Percentiles rank a stretch among this genome's conserved stretches.
phyloP scores from a whole-genome alignment of 306 rosid species.

The Canavalia gladiata region DNA sequence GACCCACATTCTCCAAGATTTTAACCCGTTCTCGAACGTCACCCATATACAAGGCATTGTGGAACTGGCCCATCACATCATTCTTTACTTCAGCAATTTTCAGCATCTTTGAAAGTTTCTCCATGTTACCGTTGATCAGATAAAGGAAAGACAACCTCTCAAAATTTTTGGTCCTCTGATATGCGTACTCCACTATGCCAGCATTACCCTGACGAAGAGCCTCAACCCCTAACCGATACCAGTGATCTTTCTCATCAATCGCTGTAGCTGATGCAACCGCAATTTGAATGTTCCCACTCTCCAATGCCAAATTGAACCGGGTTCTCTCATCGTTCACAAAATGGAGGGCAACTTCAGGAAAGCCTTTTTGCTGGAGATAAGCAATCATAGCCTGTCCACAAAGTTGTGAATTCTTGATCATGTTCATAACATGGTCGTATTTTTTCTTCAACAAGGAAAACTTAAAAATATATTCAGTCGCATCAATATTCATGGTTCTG shows the following conservation, averaged over 20 bases:
- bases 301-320: conserved; percentile 74
- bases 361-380: conserved; percentile 84
- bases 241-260: conserved; percentile 78
- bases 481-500: conserved; percentile 63
- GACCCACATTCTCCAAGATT: conserved; percentile 79
- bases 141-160: conserved; percentile 79
- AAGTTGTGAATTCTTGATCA: conserved; percentile 79
- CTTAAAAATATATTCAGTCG: conserved; percentile 76
- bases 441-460: conserved; percentile 68
- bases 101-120: conserved; percentile 79
- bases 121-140: conserved; percentile 73
- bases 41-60: conserved; percentile 75
- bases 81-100: conserved; percentile 82
- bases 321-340: conserved; percentile 80
- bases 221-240: conserved; percentile 83
- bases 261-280: conserved; percentile 83
- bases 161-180: conserved; percentile 78
- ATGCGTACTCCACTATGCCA: conserved; percentile 78
- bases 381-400: conserved; percentile 84
- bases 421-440: conserved; percentile 77
- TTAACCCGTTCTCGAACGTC: conserved; percentile 71
- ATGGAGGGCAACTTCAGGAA: conserved; percentile 82
- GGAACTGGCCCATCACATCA: conserved; percentile 89
- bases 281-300: conserved; percentile 82
- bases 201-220: conserved; percentile 85